These are phyloP conservation scores for Huntiella abstrusa DNA, from an alignment of 2,329 filamentous ascomycete genomes.

Conservation along the genomic window DNA sequence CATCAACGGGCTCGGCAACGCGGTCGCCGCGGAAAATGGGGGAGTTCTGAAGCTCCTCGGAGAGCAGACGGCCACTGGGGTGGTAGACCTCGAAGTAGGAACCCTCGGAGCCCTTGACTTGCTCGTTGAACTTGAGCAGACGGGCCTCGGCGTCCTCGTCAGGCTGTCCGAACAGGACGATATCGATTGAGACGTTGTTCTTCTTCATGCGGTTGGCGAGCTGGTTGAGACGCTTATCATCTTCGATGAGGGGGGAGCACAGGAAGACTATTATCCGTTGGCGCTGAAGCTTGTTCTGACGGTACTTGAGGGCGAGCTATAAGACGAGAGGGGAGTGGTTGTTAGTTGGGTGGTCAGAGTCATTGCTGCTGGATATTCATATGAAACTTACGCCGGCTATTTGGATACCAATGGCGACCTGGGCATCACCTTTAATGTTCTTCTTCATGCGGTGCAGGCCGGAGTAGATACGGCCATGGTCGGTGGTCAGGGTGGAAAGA, in stretches of 20 bases:
- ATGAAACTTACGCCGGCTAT: slow-evolving; percentile 60
- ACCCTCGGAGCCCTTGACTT: slow-evolving; percentile 77
- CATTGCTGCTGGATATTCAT: background rate
- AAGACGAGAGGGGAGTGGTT: background rate
- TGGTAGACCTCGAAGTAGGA: slow-evolving; percentile 82
- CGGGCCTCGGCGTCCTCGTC: slow-evolving; percentile 83
- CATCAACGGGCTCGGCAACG: slow-evolving; percentile 36
- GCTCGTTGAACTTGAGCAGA: slow-evolving; percentile 81
- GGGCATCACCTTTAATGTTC: slow-evolving; percentile 77
- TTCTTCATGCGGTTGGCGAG: slow-evolving; percentile 99
- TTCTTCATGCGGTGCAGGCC: slow-evolving; percentile 73
- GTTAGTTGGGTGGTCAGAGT: background rate
- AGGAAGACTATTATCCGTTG: slow-evolving; percentile 95
- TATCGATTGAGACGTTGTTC: slow-evolving; percentile 81
- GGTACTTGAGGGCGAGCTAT: slow-evolving; percentile 88
- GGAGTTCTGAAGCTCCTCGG: slow-evolving; percentile 74
- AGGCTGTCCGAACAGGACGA: slow-evolving; percentile 85
- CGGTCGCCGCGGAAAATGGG: slow-evolving; percentile 73
- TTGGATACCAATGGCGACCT: slow-evolving; percentile 86
- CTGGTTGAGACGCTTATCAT: slow-evolving; percentile 71
- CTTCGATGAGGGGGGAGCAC: slow-evolving; percentile 79
- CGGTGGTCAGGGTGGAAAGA: slow-evolving; percentile 84
- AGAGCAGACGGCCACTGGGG: slow-evolving; percentile 78
- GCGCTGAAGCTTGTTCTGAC: slow-evolving; percentile 91
- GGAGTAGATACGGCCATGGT: slow-evolving; percentile 87